Conservation (phyloP, 2,329 filamentous ascomycete genomes). For the Penicillium sp. region DNA sequence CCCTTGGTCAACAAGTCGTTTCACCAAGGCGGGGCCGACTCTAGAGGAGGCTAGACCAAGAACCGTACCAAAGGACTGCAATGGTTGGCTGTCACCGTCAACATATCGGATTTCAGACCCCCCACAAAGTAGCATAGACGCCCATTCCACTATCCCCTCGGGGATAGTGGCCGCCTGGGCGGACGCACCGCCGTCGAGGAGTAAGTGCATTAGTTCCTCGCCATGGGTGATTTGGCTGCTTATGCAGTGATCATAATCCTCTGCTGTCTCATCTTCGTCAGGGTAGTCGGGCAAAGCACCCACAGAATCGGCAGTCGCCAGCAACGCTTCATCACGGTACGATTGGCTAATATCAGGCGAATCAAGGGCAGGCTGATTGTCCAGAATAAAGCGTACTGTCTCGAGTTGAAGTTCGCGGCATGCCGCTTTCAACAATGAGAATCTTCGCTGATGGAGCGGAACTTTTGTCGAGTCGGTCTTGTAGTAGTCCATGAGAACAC, state of each 20-base stretch:
- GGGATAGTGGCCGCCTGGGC: neutral
- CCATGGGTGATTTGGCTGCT: neutral
- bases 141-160: too few species aligned
- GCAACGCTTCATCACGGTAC: neutral
- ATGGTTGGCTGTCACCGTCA: neutral
- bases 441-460: neutral
- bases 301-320: neutral
- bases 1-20: neutral
- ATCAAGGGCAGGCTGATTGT: neutral
- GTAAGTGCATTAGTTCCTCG: neutral
- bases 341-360: neutral
- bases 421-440: neutral
- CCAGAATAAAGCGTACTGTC: neutral
- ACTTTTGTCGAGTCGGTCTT: neutral
- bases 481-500: neutral
- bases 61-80: neutral
- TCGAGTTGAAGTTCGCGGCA: neutral
- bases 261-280: neutral
- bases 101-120: too few species aligned
- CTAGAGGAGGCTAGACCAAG: neutral
- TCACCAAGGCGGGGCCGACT: neutral
- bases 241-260: neutral
- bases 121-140: too few species aligned
- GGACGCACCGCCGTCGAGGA: conserved; percentile 1
- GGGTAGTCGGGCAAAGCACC: neutral